Evolutionary conservation across 495 filamentous ascomycete species (phyloP), one percentile per base, ranked within the genome.

Genomic region (Thozetella sp.): DNA sequence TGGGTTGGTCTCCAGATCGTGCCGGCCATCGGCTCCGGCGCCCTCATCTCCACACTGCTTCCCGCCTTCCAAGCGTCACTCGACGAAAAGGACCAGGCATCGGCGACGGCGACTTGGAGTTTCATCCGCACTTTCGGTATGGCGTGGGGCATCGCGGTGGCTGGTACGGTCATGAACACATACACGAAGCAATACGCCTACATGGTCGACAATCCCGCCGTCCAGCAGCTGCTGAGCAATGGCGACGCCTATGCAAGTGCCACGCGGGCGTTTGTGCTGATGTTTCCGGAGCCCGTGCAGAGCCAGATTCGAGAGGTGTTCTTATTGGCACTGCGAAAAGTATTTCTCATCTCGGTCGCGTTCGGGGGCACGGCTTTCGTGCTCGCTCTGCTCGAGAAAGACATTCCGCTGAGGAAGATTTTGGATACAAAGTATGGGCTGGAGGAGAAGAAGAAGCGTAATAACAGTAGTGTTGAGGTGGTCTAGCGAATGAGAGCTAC

Each of bases 141-240:
- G 20, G 70, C 81, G 25, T 83, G 80, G 80, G 80, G 77, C 2
- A 69, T 79, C 0, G 62, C 78, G 1, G 69, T 84, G 34, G 74
- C 81, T 6, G 65, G 72, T 0, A 69, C 74, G 0, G 69, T 82
- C 10, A 82, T 84, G 69, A 82, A 83, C 63, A 72, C 64, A 48
- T 71, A 62, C 20, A 67, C 70, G 13, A 53, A 58, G 23, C 19
- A 58, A 34, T 58, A 68, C 20, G 51, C 59, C 17, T 24, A 54
- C 4, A 40, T 25, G 25, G 61, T 76, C 19, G 60, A 46, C 1
- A 62, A 73, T 25, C 23, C 60, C 0, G 64, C 51, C 15, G 65
- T 66, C 17, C 59, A 56, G 51, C 50, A 40, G 9, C 45, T 55
- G 24, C 45, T 67, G 30, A 58, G 26, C 12, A 63, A 54, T 0